Conservation (phyloP, 2,329 filamentous ascomycete genomes). For the Verticillium klebahnii region DNA sequence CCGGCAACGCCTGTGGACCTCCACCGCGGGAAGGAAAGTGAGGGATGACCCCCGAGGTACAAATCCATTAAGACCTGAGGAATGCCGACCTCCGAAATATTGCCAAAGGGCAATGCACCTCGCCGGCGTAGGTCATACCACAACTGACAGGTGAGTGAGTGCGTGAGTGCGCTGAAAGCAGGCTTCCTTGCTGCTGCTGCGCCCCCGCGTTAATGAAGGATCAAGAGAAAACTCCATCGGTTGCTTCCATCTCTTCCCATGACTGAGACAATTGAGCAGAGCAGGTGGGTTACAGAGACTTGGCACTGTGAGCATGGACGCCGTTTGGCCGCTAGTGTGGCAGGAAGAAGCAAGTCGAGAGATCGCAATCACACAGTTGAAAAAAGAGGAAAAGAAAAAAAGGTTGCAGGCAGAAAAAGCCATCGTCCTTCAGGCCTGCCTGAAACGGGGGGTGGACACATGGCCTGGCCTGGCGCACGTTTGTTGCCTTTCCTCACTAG, state of each 20-base stretch:
- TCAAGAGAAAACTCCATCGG: not conserved
- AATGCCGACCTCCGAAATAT: not conserved
- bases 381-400: not conserved
- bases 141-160: not conserved
- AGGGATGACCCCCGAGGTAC: not conserved
- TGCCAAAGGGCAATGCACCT: not conserved
- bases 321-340: not conserved
- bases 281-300: not conserved
- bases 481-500: not conserved
- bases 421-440: not conserved
- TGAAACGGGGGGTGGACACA: not conserved
- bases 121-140: not conserved
- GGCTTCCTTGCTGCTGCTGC: not conserved
- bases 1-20: not conserved
- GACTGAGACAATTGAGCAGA: not conserved
- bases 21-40: not conserved
- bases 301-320: not conserved
- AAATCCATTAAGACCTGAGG: not conserved
- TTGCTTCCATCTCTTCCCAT: not conserved
- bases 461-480: not conserved
- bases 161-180: not conserved
- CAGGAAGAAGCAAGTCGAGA: not conserved
- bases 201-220: not conserved
- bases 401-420: not conserved
- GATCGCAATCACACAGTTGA: not conserved